Evolutionary conservation across 805 yeast species (phyloP), one percentile per base, ranked within the genome.

Genomic region (Lachancea sp.): DNA sequence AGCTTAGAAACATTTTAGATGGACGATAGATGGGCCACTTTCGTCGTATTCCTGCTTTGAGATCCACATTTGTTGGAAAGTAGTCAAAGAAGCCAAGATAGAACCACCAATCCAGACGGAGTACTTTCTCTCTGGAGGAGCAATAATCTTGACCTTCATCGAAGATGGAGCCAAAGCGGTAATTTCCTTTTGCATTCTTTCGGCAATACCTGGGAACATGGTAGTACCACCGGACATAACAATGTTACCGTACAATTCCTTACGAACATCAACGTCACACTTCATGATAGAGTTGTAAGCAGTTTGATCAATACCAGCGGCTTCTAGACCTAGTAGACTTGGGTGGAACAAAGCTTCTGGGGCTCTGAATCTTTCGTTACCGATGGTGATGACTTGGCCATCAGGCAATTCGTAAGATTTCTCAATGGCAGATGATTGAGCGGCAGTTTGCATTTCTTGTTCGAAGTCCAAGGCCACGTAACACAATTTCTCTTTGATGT

Each of bases 21-120:
- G 73, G 52, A 92, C 98, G 69, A 92, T 92, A 52, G 97, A 88
- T 65, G 98, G 98, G 68, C 98, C 98, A 75, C 96, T 86, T 79
- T 92, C 98, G 82, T 92, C 98, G 84, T 92, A 92, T 80, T 92
- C 98, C 78, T 92, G 97, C 82, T 92, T 92, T 68, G 97, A 89
- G 85, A 92, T 88, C 98, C 98, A 92, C 97, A 92, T 90, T 77
- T 92, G 97, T 80, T 92, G 97, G 97, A 92, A 92, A 70, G 98
- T 92, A 51, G 96, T 86, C 70, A 92, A 82, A 47, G 97, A 88
- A 56, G 98, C 96, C 72, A 92, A 82, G 66, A 92, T 92, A 60
- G 97, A 92, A 77, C 98, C 98, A 80, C 98, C 98, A 56, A 92
- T 92, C 98, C 98, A 92, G 75, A 89, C 96, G 63, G 96, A 85